phyloP scores from a whole-genome alignment of 257 asterid species.

The Osmanthus fragrans region DNA sequence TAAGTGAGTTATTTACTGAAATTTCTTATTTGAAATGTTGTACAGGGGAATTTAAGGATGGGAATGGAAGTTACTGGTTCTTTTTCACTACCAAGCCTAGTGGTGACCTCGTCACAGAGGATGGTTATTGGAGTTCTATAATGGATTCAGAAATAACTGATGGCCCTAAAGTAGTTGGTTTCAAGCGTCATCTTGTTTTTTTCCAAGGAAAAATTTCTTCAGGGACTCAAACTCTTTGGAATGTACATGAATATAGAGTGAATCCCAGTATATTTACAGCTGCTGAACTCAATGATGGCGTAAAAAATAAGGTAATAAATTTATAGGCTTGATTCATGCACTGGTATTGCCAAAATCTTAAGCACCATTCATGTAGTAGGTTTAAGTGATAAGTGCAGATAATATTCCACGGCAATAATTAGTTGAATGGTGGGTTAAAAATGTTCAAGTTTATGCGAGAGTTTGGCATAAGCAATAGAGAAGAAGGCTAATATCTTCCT shows the following conservation, averaged over 20 bases:
- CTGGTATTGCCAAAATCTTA: neutral
- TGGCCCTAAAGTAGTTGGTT: constrained; percentile 5
- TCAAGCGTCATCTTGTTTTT: neutral
- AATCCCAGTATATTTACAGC: constrained; percentile 10
- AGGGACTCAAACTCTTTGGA: neutral
- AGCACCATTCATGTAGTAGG: neutral
- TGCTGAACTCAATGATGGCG: neutral
- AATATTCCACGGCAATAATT: too few relatives aligned
- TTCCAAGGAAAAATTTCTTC: neutral
- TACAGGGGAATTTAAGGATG: constrained; percentile 14
- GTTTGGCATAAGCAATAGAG: too few relatives aligned
- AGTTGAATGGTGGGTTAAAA: too few relatives aligned
- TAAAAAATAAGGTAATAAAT: neutral
- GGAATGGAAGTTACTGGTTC: constrained; percentile 10
- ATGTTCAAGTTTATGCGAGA: too few relatives aligned
- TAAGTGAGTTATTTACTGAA: neutral
- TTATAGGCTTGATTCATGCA: too few relatives aligned
- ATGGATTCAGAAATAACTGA: neutral
- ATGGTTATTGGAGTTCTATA: constrained; percentile 17
- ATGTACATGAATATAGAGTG: constrained; percentile 12
- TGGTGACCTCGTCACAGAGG: neutral
- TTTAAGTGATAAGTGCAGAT: neutral
- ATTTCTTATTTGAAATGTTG: neutral
- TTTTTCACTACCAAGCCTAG: constrained; percentile 12
- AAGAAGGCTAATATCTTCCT: too few relatives aligned